These are phyloP conservation scores for Daedaleopsis sinensis DNA, from an alignment of 768 basidiomycete species.

Conservation along the genomic window DNA sequence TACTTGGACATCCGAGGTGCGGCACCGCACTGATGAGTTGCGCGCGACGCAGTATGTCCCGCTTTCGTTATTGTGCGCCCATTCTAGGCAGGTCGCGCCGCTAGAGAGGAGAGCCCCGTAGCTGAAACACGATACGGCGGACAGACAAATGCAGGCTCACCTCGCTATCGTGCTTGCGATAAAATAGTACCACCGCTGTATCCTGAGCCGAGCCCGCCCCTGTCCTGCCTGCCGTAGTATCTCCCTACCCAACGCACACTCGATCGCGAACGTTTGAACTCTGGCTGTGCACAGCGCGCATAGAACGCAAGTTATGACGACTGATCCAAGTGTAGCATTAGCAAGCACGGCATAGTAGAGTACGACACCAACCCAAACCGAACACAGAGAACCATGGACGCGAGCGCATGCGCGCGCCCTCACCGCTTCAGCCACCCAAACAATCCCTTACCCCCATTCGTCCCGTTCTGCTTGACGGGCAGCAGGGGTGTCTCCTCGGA, in stretches of 20 bases:
- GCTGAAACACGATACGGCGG: no score
- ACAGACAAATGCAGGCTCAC: no score
- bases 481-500: slow-evolving; percentile 20
- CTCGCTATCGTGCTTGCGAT: no score
- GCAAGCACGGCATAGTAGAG: neutral
- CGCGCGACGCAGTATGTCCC: no score
- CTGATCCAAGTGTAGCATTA: neutral
- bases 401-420: neutral
- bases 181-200: neutral
- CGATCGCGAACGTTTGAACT: neutral
- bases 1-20: no score
- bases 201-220: neutral
- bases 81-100: no score
- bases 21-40: no score
- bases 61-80: no score
- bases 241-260: neutral
- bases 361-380: neutral
- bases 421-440: slow-evolving; percentile 6
- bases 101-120: no score
- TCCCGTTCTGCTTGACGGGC: slow-evolving; percentile 1
- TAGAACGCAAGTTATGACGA: neutral
- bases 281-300: neutral
- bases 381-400: neutral
- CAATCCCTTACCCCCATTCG: neutral
- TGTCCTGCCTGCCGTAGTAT: neutral